These are phyloP conservation scores for Ceratobasidium sp. DNA, from an alignment of 1,284 basidiomycete species.

Conservation along the genomic window DNA sequence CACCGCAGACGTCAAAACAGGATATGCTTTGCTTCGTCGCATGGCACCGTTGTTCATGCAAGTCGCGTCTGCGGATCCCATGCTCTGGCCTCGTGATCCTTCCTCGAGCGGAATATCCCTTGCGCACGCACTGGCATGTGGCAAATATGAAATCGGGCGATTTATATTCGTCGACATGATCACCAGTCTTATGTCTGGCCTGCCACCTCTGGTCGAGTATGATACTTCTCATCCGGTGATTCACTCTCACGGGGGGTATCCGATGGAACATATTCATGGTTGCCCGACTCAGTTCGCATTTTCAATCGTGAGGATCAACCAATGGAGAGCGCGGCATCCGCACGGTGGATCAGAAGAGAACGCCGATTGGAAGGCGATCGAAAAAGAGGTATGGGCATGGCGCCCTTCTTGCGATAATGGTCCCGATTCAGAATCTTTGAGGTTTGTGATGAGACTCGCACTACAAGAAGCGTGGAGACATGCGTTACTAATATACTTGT, in stretches of 20 bases:
- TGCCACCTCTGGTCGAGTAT: conserved; percentile 10
- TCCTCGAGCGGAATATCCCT: conserved; percentile 18
- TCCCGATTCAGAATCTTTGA: not conserved
- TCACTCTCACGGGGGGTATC: not conserved
- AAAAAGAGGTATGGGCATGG: conserved; percentile 5
- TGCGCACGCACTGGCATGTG: not conserved
- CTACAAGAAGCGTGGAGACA: conserved; percentile 29
- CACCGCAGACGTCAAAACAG: not conserved
- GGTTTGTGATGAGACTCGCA: not conserved
- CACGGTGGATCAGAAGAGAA: not conserved
- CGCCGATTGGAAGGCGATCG: not conserved
- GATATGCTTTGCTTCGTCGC: not conserved
- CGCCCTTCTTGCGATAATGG: not conserved
- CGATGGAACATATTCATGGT: conserved; percentile 21
- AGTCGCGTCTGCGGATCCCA: conserved; percentile 9
- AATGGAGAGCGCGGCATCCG: conserved; percentile 14
- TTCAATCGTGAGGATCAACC: conserved; percentile 13
- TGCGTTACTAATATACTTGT: conserved; percentile 14
- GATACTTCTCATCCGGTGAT: conserved; percentile 25
- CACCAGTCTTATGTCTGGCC: not conserved
- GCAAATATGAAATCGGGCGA: not conserved
- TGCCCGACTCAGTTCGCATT: not conserved
- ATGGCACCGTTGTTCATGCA: conserved; percentile 8
- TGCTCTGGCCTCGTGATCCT: conserved; percentile 8
- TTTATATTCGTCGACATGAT: conserved; percentile 14